Evolutionary conservation across 768 basidiomycete genomes (phyloP).

Genomic region (Boletus reticulatus): DNA sequence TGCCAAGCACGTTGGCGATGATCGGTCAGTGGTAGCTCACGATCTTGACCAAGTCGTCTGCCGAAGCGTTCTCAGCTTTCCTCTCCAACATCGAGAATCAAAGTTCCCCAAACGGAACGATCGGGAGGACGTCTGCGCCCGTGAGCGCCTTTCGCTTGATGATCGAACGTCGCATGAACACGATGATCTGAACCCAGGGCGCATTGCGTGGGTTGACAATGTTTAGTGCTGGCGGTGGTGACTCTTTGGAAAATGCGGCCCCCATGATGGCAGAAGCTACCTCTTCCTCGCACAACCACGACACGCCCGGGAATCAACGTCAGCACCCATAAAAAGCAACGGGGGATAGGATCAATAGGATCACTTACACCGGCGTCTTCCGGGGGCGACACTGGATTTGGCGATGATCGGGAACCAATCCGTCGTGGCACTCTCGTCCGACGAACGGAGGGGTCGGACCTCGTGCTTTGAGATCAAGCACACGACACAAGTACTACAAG

Average conservation of each 20-base stretch:
- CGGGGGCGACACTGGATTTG: constrained; percentile 30
- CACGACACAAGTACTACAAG: too few species aligned
- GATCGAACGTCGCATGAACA: constrained; percentile 16
- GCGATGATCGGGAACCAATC: constrained; percentile 50
- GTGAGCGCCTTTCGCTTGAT: constrained; percentile 6
- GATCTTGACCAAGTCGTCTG: constrained; percentile 29
- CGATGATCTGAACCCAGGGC: constrained; percentile 33
- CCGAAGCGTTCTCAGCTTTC: constrained; percentile 14
- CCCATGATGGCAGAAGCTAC: constrained; percentile 35
- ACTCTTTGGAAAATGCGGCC: constrained; percentile 16
- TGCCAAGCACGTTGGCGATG: neutral
- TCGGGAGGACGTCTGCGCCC: constrained; percentile 15
- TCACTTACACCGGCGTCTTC: constrained; percentile 31
- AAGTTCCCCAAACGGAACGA: constrained; percentile 33
- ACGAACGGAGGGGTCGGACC: too few species aligned
- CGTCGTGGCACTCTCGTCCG: too few species aligned
- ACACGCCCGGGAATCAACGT: constrained; percentile 18
- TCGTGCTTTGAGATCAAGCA: too few species aligned
- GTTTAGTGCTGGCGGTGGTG: constrained; percentile 29
- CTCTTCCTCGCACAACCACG: constrained; percentile 43
- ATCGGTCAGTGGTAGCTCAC: constrained; percentile 20
- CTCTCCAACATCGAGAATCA: constrained; percentile 33
- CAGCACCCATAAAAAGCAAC: neutral
- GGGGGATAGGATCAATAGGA: too few species aligned
- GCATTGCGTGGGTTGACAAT: constrained; percentile 38